Base-by-base conservation (phyloP, 495 filamentous ascomycete species). In the Aspergillus asperescens region DNA sequence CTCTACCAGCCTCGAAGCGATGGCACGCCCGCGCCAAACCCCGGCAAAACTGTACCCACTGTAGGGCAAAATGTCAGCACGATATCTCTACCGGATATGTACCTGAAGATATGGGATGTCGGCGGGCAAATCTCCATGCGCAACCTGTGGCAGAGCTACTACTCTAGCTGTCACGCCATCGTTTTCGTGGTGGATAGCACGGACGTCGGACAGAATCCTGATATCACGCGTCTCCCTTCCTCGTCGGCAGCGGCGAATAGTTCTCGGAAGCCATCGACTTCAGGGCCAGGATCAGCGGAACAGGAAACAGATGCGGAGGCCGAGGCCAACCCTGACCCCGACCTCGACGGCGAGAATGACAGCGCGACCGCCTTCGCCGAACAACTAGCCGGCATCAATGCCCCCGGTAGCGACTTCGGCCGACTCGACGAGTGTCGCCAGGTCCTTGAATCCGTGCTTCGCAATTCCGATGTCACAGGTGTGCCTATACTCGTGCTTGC, bases 21-120 rank as follows among this genome's bases (percentile, higher is more conserved):
- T 59, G 76, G 81, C 50, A 67, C 80, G 47, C 67, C 72, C 71
- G 54, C 67, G 12, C 61, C 70, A 51, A 72, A 83, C 78, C 72
- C 68, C 46, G 69, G 77, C 47, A 83, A 82, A 55, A 98, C 93
- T 38, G 94, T 96, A 27, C 93, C 93, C 13, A 98, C 93, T 13
- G 93, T 98, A 63, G 93, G 93, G 50, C 93, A 98, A 64, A 98
- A 96, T 71, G 92, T 97, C 57, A 83, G 89, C 29, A 90, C 89
- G 37, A 88, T 98, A 66, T 79, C 82, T 1, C 76, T 96, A 9
- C 84, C 86, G 1, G 88, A 94, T 61, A 88, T 95, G 82, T 95
- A 96, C 75, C 79, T 98, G 61, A 95, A 95, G 77, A 86, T 98
- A 64, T 98, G 93, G 93, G 93, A 98, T 69, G 88, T 98, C 3